Evolutionary conservation across 2,329 filamentous ascomycete genomes (phyloP).

Genomic region (Berkeleyomyces rouxiae): DNA sequence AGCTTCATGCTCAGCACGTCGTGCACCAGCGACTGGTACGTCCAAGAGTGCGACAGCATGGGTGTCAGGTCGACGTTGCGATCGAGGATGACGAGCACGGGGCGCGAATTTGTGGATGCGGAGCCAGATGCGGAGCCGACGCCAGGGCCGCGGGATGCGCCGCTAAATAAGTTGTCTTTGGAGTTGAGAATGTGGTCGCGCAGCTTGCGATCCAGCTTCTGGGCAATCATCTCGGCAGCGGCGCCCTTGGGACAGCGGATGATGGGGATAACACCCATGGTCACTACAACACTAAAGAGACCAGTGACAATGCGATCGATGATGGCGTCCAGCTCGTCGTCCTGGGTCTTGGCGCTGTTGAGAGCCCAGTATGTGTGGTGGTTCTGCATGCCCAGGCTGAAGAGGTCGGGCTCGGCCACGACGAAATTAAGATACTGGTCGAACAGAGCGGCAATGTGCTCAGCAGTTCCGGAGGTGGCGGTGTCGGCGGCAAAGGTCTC

Average conservation of each 20-base stretch:
- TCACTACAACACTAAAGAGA: constrained; percentile 95
- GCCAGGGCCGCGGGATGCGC: constrained; percentile 50
- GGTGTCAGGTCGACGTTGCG: constrained; percentile 90
- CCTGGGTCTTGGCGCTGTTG: constrained; percentile 80
- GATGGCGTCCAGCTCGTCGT: constrained; percentile 73
- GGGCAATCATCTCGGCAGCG: constrained; percentile 84
- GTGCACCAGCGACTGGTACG: constrained; percentile 68
- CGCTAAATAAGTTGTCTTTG: constrained; percentile 83
- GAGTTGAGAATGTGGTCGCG: constrained; percentile 94
- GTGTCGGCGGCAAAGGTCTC: constrained; percentile 91
- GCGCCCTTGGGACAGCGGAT: constrained; percentile 88
- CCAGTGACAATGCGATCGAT: constrained; percentile 88
- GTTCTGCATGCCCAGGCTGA: constrained; percentile 83
- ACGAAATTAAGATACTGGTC: constrained; percentile 98
- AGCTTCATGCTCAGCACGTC: constrained; percentile 44
- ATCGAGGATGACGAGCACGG: constrained; percentile 84
- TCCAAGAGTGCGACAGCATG: constrained; percentile 90
- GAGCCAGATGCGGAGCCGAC: constrained; percentile 32
- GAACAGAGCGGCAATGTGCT: constrained; percentile 80
- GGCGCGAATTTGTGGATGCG: constrained; percentile 54
- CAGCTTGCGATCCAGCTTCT: constrained; percentile 86
- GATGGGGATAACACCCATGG: constrained; percentile 90
- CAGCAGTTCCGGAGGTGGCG: constrained; percentile 65
- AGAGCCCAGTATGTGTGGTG: constrained; percentile 87
- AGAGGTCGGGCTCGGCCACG: constrained; percentile 86